phyloP scores from a whole-genome alignment of 2,329 filamentous ascomycete species.

The Penicillium olsonii region DNA sequence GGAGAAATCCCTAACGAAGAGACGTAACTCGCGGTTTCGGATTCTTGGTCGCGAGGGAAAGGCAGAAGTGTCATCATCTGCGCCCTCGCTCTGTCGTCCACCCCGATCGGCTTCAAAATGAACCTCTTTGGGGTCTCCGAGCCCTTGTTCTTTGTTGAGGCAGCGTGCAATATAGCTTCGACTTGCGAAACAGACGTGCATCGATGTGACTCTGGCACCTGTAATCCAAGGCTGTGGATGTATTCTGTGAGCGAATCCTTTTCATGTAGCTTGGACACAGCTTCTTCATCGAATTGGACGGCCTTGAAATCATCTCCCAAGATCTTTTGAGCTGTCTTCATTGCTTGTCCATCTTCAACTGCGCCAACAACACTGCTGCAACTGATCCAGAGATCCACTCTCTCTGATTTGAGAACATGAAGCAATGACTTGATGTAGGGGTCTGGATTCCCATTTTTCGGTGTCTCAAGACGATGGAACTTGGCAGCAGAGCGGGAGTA shows the following conservation, averaged over 20 bases:
- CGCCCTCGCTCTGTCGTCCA: conserved; percentile 3
- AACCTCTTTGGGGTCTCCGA: not conserved
- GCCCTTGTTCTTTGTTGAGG: not conserved
- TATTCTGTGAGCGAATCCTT: not conserved
- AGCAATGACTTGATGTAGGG: not conserved
- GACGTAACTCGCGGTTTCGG: not conserved
- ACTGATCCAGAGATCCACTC: conserved; percentile 2
- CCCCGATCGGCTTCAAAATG: conserved; percentile 4
- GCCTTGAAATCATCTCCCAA: not conserved
- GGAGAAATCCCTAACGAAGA: not conserved
- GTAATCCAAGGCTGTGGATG: not conserved
- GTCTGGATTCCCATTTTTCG: not conserved
- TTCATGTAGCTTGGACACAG: not conserved
- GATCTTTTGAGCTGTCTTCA: not conserved
- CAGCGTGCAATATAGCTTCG: not conserved
- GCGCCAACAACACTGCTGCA: conserved; percentile 1
- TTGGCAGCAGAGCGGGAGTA: not conserved
- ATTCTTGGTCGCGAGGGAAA: not conserved
- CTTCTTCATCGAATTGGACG: not conserved
- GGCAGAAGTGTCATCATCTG: conserved; percentile 5
- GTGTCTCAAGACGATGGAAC: not conserved
- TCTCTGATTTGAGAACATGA: not conserved
- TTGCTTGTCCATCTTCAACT: conserved; percentile 2
- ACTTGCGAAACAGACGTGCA: not conserved
- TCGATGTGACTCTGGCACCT: conserved; percentile 1